phyloP scores from a whole-genome alignment of 805 yeast species.

The Saturnispora mendoncae region DNA sequence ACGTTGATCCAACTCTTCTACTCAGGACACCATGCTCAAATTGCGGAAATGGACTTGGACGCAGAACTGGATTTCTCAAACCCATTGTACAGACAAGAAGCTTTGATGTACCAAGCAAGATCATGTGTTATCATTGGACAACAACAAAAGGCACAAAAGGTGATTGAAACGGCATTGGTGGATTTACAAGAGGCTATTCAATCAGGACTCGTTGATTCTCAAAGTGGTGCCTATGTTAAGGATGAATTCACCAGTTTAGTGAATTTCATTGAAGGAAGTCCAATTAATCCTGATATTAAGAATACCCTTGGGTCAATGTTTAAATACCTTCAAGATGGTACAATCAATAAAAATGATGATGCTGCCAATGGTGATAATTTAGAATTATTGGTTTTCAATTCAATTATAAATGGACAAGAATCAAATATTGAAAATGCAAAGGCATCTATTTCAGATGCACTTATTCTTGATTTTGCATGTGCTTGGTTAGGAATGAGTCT shows the following conservation, averaged over 20 bases:
- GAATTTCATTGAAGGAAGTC: conserved; percentile 12
- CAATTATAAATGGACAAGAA: neutral
- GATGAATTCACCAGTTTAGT: conserved; percentile 15
- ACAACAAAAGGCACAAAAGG: no score
- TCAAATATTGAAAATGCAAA: conserved; percentile 37
- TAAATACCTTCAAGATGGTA: neutral
- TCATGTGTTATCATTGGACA: conserved; percentile 9
- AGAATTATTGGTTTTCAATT: conserved; percentile 1
- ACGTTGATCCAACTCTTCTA: conserved; percentile 26
- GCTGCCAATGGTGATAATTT: conserved; percentile 1
- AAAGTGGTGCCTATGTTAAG: conserved; percentile 10
- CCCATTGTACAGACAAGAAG: conserved; percentile 21
- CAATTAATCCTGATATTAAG: conserved; percentile 1
- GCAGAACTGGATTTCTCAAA: conserved; percentile 22
- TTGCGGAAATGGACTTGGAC: conserved; percentile 16
- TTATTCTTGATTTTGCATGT: conserved; percentile 70
- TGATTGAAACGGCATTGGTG: neutral
- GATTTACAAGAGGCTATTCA: neutral
- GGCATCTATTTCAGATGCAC: conserved; percentile 56
- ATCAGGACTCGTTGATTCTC: neutral
- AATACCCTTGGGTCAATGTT: conserved; percentile 3
- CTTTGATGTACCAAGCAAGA: conserved; percentile 21
- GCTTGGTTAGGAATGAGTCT: conserved; percentile 45
- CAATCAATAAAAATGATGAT: neutral
- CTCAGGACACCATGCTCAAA: conserved; percentile 20